Evolutionary conservation across 202 grass and related monocot species (phyloP).

Genomic region (Musa balbisiana): DNA sequence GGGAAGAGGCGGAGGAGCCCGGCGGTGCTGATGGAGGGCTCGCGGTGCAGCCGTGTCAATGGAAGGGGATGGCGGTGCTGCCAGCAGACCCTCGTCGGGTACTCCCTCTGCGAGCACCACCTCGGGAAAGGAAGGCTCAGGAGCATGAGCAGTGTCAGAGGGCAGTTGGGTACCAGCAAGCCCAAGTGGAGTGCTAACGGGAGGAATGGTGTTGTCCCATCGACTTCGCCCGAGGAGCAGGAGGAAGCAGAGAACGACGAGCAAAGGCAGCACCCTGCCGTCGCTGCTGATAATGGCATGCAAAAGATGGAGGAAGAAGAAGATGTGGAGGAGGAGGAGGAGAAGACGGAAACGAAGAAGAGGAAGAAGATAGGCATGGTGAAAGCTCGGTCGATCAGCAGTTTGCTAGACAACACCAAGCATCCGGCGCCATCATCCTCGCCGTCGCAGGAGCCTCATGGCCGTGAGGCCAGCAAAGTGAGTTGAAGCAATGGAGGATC

Average conservation of each 20-base stretch:
- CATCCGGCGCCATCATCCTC: background rate
- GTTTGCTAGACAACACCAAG: constrained; percentile 24
- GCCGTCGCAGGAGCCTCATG: too few relatives aligned
- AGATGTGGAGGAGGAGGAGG: background rate
- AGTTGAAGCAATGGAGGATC: too few relatives aligned
- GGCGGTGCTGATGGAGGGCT: background rate
- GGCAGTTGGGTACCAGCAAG: constrained; percentile 56
- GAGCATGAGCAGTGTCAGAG: constrained; percentile 23
- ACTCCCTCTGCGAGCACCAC: constrained; percentile 88
- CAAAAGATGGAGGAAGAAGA: background rate
- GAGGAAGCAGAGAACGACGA: background rate
- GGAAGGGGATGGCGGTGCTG: constrained; percentile 58
- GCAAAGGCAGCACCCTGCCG: background rate
- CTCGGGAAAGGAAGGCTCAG: constrained; percentile 61
- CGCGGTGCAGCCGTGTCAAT: background rate
- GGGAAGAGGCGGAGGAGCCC: constrained; percentile 20
- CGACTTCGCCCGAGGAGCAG: background rate
- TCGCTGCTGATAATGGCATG: background rate
- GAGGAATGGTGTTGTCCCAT: background rate
- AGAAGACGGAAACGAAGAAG: constrained; percentile 13
- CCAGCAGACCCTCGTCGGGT: constrained; percentile 66
- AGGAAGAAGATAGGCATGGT: constrained; percentile 24
- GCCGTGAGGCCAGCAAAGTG: too few relatives aligned
- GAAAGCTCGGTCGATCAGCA: constrained; percentile 45
- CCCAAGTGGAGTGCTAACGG: constrained; percentile 17